Percentiles rank a stretch among this genome's conserved stretches.
Conservation (phyloP, 2,329 filamentous ascomycete genomes). For the Venturia asperata region DNA sequence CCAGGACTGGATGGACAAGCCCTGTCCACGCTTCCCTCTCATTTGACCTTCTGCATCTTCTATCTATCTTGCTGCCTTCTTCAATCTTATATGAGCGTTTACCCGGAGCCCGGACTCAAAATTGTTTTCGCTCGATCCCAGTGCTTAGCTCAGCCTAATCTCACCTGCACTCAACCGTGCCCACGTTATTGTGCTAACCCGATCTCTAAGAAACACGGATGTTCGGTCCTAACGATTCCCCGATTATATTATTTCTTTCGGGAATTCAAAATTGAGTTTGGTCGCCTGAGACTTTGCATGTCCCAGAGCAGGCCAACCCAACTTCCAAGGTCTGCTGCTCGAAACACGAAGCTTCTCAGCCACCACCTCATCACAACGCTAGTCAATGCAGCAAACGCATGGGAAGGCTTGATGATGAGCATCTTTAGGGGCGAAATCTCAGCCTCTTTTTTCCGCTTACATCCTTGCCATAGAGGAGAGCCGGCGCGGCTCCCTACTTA, state of each 20-base stretch:
- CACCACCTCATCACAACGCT: slow-evolving; percentile 3
- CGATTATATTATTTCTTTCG: background rate
- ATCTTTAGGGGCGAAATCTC: background rate
- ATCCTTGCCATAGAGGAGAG: slow-evolving; percentile 9
- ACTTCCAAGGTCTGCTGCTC: background rate
- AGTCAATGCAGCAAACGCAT: background rate
- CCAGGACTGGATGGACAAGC: background rate
- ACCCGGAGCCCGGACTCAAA: background rate
- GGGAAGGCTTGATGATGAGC: background rate
- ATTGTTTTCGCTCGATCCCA: background rate
- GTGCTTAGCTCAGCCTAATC: background rate
- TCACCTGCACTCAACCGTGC: background rate
- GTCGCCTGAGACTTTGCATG: slow-evolving; percentile 1
- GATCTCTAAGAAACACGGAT: background rate
- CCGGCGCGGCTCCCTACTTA: background rate
- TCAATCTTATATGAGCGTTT: background rate
- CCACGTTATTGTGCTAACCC: background rate
- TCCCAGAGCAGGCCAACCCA: background rate
- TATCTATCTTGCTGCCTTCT: background rate
- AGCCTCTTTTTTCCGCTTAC: slow-evolving; percentile 10
- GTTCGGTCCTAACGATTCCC: background rate
- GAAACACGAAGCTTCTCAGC: slow-evolving; percentile 12
- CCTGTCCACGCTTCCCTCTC: background rate
- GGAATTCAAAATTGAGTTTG: background rate
- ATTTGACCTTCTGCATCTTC: background rate